Conservation (phyloP, 768 basidiomycete species). For the Tricholoma flavovirens region DNA sequence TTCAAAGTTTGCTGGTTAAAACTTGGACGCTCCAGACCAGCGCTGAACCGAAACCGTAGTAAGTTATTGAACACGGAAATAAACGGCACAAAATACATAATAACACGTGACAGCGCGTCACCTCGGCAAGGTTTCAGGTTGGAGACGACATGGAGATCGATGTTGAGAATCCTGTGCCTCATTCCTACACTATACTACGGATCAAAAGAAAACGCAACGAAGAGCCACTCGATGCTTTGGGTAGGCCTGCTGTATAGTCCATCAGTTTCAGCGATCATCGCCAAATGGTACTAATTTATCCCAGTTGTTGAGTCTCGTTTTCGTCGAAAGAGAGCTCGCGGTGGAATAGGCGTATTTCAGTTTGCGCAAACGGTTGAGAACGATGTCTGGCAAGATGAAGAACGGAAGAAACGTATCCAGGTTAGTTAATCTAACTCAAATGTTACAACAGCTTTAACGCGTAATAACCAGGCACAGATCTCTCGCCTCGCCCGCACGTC, state of each 20-base stretch:
- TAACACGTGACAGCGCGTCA: too few species aligned
- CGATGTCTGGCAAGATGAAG: slow-evolving; percentile 59
- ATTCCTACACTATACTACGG: slow-evolving; percentile 65
- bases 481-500: slow-evolving; percentile 44
- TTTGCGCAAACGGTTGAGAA: slow-evolving; percentile 77
- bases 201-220: slow-evolving; percentile 82
- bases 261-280: slow-evolving; percentile 7
- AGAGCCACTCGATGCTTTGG: slow-evolving; percentile 76
- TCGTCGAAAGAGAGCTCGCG: slow-evolving; percentile 57
- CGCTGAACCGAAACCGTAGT: too few species aligned
- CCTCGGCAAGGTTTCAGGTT: too few species aligned
- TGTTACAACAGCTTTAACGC: neutral
- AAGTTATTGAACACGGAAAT: too few species aligned
- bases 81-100: too few species aligned
- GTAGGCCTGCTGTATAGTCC: slow-evolving; percentile 31
- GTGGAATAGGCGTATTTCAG: slow-evolving; percentile 60
- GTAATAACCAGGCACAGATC: slow-evolving; percentile 44
- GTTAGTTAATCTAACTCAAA: slow-evolving; percentile 31
- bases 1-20: too few species aligned
- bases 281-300: slow-evolving; percentile 9
- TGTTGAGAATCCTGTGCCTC: slow-evolving; percentile 19
- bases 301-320: slow-evolving; percentile 48
- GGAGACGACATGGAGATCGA: slow-evolving; percentile 24
- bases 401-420: slow-evolving; percentile 53
- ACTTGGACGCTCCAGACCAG: too few species aligned